Percentiles rank a stretch among this genome's conserved stretches.
These are phyloP conservation scores for Rhizophagus sp. DNA, from an alignment of 192 early-diverging fungal species.

Conservation along the genomic window DNA sequence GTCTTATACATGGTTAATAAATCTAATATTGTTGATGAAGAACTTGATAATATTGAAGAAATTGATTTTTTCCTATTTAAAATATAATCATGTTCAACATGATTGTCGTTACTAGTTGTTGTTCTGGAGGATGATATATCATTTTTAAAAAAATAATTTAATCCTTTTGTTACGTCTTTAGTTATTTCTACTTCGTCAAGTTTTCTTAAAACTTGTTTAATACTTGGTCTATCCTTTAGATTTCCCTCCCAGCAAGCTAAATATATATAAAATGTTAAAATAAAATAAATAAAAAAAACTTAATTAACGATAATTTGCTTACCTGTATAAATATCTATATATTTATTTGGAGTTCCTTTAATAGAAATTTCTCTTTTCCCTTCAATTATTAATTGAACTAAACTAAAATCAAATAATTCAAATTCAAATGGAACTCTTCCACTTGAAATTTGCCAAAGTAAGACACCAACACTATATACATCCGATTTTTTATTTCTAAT, in stretches of 20 bases:
- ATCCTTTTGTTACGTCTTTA: not conserved
- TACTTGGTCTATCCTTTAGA: conserved; percentile 20
- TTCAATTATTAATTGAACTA: not conserved
- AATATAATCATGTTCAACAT: no score
- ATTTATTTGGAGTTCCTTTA: conserved; percentile 19
- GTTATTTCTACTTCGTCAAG: not conserved
- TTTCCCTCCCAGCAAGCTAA: conserved; percentile 18
- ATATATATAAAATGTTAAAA: not conserved
- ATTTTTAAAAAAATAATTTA: not conserved
- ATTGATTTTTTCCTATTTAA: not conserved
- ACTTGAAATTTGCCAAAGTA: conserved; percentile 16
- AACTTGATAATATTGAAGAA: not conserved
- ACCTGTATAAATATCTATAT: conserved; percentile 19
- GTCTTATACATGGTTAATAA: not conserved
- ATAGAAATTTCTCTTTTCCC: conserved; percentile 1
- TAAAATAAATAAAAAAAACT: no score
- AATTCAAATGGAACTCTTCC: not conserved
- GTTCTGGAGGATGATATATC: not conserved
- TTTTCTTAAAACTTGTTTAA: not conserved
- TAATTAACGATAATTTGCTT: not conserved
- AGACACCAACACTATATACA: conserved; percentile 2
- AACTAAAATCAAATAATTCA: not conserved
- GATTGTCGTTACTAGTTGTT: not conserved
- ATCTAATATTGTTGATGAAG: not conserved
- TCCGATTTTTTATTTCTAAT: not conserved